Evolutionary conservation across 306 rosid genomes (phyloP), one percentile per base, ranked within the genome.

Genomic region (Vachellia pachyceras): DNA sequence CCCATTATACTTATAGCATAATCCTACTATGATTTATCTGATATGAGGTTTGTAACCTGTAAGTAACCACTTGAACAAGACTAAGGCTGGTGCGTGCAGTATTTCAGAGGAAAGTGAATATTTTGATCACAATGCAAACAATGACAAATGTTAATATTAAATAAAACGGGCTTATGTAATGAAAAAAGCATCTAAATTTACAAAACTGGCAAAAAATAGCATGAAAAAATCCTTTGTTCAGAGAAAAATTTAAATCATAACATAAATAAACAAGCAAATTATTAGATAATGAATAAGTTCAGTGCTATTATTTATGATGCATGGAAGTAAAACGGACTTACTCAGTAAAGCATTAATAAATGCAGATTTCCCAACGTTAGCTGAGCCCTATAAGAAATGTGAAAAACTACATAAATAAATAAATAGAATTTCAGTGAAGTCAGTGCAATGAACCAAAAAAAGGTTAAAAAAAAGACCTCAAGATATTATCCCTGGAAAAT

Each of bases 291-390:
- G 18, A 75, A 86, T 44, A 78, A 74, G 40, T 64, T 11, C 37
- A 60, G 39, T 47, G 73, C 50, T 54, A 77, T 47, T 69, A 40
- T 25, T 36, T 61, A 36, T 42, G 50, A 15, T 54, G 50, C 23
- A 67, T 1, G 54, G 68, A 79, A 18, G 66, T 69, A 84, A 77
- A 65, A 78, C 55, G 18, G 40, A 85, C 97, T 89, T 90, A 95
- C 99, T 89, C 76, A 95, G 87, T 82, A 95, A 80, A 80, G 99
- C 97, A 68, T 88, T 90, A 80, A 95, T 91, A 79, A 95, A 95
- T 79, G 99, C 99, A 63, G 99, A 95, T 86, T 93, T 95, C 73
- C 99, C 97, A 84, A 95, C 99, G 88, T 95, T 95, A 77, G 99
- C 99, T 58, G 97, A 89, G 25, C 99, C 99, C 96, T 95, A 78